Base-by-base conservation (phyloP, 2,329 filamentous ascomycete species). In the Fusarium acutatum region DNA sequence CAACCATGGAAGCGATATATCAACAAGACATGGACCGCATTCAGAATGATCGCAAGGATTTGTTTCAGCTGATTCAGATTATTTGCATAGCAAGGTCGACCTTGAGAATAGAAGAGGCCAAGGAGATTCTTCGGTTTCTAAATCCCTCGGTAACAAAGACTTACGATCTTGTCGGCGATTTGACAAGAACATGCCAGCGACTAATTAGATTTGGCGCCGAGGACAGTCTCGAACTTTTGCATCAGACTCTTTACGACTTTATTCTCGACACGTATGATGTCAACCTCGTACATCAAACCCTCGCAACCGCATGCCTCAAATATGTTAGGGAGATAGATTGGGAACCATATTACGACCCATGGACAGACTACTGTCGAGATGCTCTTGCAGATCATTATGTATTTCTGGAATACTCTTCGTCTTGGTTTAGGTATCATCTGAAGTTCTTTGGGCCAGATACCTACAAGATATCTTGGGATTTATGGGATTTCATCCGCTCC, bases 1-100 rank as follows among this genome's bases (percentile, higher is more conserved):
- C 73, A 7, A 73, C 72, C 11, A 74, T 74, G 69, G 69, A 75
- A 56, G 73, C 72, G 13, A 75, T 75, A 24, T 75, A 75, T 35
- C 66, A 75, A 40, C 73, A 75, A 38, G 72, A 73, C 37, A 71
- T 75, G 73, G 60, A 75, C 22, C 72, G 67, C 40, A 68, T 75
- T 8, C 49, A 67, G 38, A 30, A 38, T 15, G 69, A 75, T 20
- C 69, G 73, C 10, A 49, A 60, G 4, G 73, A 75, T 37, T 35
- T 75, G 22, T 75, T 75, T 37, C 59, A 52, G 10, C 43, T 75
- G 34, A 46, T 75, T 26, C 72, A 67, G 41, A 64, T 74, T 28
- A n/a, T 75, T 13, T 72, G 69, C 38, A 66, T 75, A 38, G 66
- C 69, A 9, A 64, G 58, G 22, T 43, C 60, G 35, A 56, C 64